phyloP scores from a whole-genome alignment of 108 stramenopile genomes.

The Schizochytrium sp. region DNA sequence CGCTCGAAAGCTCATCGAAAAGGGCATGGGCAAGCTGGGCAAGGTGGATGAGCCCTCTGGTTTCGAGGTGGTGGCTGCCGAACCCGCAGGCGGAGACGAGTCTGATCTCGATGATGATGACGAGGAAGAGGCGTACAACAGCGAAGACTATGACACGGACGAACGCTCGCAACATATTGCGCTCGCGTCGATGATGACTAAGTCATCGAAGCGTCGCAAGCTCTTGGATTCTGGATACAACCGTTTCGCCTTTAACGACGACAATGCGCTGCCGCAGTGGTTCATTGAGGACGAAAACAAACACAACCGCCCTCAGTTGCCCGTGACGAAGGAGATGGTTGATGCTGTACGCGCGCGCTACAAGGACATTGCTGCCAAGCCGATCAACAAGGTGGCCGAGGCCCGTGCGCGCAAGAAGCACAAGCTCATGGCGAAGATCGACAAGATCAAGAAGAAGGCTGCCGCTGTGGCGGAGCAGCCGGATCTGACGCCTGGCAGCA shows the following conservation, averaged over 20 bases:
- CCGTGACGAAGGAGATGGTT: constrained; percentile 77
- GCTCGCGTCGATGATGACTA: constrained; percentile 90
- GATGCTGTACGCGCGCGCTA: constrained; percentile 89
- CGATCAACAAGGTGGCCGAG: constrained; percentile 97
- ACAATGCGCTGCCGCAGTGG: constrained; percentile 87
- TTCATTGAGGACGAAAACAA: constrained; percentile 90
- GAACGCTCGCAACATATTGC: constrained; percentile 84
- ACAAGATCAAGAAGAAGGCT: constrained; percentile 87
- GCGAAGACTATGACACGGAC: constrained; percentile 96
- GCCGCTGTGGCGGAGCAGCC: constrained; percentile 72
- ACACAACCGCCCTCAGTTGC: constrained; percentile 93
- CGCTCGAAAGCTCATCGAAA: background rate
- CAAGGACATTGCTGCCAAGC: constrained; percentile 70
- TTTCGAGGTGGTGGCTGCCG: constrained; percentile 38
- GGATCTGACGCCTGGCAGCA: constrained; percentile 87
- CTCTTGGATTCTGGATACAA: constrained; percentile 96
- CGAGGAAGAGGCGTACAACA: constrained; percentile 30
- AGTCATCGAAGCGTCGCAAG: constrained; percentile 81
- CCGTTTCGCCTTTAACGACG: constrained; percentile 97
- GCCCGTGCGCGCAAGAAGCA: constrained; percentile 87
- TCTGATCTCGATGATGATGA: constrained; percentile 34
- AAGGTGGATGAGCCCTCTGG: background rate
- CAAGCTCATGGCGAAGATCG: constrained; percentile 66
- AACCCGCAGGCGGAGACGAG: background rate
- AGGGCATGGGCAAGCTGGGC: background rate